Base-by-base conservation (phyloP, 2,329 filamentous ascomycete species). In the Diaporthe velutina region DNA sequence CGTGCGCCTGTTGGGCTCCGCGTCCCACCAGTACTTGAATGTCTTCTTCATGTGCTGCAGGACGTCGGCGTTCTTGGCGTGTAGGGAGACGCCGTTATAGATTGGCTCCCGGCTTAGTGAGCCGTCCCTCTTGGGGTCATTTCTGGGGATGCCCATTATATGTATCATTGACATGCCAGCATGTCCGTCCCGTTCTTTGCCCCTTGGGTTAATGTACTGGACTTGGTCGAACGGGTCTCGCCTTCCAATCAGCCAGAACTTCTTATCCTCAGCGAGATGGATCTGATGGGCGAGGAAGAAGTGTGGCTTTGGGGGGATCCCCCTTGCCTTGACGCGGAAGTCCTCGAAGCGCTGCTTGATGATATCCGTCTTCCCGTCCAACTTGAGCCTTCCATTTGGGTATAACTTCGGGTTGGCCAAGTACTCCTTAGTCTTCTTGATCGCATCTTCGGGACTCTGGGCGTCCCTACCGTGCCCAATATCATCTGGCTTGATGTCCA, bases 371-470 rank as follows among this genome's bases (percentile, higher is more conserved):
- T 70, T 70, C 1, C 66, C 66, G 8, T 40, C 52, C 50, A 70
- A 22, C 35, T 70, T 70, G 15, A 57, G 66, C 35, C n/a, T 70
- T 28, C 66, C 66, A n/a, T 70, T 70, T 40, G 66, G 66, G 12
- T 70, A 70, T 25, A 70, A 57, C n/a, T 22, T 54, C 2, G 66
- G n/a, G 25, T 70, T 70, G 17, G 66, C 52, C 9, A 70, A 8
- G 10, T 70, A 70, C 35, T 55, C n/a, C 17, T 45, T 70, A 25
- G 66, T 70, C 28, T 9, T 70, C 7, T 70, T 54, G 17, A 55
- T 52, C 10, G 66, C 66, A 70, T 70, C 66, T 70, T 70, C 48
- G 22, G 66, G 66, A 70, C 50, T 70, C 52, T 70, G 66, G 50
- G 66, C 66, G 22, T 70, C 66, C 33, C 33, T n/a, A 6, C 66